These are phyloP conservation scores for Globisporangium acanthophoron DNA, from an alignment of 352 stramenopile genomes.

Conservation along the genomic window DNA sequence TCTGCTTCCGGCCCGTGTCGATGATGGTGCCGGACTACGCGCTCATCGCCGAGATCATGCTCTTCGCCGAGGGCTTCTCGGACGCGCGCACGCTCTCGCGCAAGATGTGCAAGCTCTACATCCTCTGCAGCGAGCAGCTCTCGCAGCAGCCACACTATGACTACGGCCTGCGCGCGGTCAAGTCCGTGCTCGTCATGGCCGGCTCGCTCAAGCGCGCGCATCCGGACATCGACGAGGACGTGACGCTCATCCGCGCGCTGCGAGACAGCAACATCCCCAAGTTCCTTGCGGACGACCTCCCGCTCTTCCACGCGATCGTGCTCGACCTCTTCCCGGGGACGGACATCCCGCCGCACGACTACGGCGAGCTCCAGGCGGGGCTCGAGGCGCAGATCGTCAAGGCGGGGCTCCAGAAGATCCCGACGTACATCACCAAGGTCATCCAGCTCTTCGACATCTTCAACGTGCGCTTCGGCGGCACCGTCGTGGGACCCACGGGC, in stretches of 20 bases:
- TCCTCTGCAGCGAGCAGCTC: constrained; percentile 92
- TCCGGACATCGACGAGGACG: constrained; percentile 72
- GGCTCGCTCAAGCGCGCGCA: constrained; percentile 84
- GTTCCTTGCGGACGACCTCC: constrained; percentile 90
- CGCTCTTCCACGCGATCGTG: constrained; percentile 90
- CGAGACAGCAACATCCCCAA: constrained; percentile 94
- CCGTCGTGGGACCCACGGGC: constrained; percentile 83
- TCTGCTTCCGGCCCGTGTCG: constrained; percentile 93
- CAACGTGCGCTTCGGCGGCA: constrained; percentile 91
- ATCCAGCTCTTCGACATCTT: constrained; percentile 94
- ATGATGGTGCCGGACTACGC: constrained; percentile 97
- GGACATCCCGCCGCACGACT: constrained; percentile 82
- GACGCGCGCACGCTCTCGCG: constrained; percentile 91
- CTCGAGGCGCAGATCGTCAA: constrained; percentile 58
- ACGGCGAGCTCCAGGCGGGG: constrained; percentile 70
- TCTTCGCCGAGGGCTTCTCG: constrained; percentile 95
- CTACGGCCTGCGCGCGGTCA: constrained; percentile 91
- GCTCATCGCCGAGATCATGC: constrained; percentile 96
- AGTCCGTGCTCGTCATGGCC: constrained; percentile 91
- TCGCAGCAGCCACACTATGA: constrained; percentile 95
- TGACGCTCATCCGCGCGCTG: constrained; percentile 87
- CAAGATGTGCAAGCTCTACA: constrained; percentile 95
- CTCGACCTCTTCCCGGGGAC: constrained; percentile 88
- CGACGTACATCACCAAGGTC: constrained; percentile 89
- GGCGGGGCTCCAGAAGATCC: constrained; percentile 53